Evolutionary conservation across 768 basidiomycete genomes (phyloP).

Genomic region (Amanita subjunquillea): DNA sequence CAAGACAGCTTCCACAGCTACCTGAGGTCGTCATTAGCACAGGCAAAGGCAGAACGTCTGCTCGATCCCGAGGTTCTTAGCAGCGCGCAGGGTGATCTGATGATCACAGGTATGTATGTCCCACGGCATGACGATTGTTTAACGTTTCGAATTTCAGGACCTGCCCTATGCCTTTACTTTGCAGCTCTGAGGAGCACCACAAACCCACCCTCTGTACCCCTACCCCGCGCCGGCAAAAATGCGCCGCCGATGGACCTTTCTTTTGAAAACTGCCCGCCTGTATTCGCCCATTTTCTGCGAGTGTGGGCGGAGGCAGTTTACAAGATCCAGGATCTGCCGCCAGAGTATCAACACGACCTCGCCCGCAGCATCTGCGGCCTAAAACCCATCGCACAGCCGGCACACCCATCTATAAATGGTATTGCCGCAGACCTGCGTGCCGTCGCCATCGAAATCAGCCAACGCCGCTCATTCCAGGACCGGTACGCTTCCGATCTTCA

Average conservation of each 20-base stretch:
- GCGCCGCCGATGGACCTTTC: slow-evolving; percentile 49
- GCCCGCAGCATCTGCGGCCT: slow-evolving; percentile 72
- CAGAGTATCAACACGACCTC: slow-evolving; percentile 71
- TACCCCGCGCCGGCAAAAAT: slow-evolving; percentile 47
- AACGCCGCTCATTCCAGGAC: slow-evolving; percentile 76
- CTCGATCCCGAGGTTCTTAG: slow-evolving; percentile 65
- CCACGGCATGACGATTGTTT: neutral
- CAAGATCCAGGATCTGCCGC: slow-evolving; percentile 47
- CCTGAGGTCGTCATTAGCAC: slow-evolving; percentile 66
- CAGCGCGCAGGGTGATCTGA: slow-evolving; percentile 73
- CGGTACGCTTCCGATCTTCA: slow-evolving; percentile 68
- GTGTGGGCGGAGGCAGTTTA: slow-evolving; percentile 68
- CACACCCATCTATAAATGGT: slow-evolving; percentile 34
- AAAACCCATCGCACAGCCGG: slow-evolving; percentile 30
- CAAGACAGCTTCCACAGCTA: slow-evolving; percentile 79
- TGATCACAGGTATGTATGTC: slow-evolving; percentile 58
- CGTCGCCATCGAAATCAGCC: slow-evolving; percentile 81
- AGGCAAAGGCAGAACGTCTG: slow-evolving; percentile 67
- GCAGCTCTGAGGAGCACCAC: slow-evolving; percentile 71
- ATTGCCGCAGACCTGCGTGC: slow-evolving; percentile 77
- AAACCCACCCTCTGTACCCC: slow-evolving; percentile 69
- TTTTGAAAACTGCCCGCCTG: slow-evolving; percentile 53
- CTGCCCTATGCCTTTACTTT: slow-evolving; percentile 78
- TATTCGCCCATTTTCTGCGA: slow-evolving; percentile 57
- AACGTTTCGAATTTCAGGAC: slow-evolving; percentile 32